These are phyloP conservation scores for Nepenthes gracilis DNA, from an alignment of 148 eudicot species.

Conservation along the genomic window DNA sequence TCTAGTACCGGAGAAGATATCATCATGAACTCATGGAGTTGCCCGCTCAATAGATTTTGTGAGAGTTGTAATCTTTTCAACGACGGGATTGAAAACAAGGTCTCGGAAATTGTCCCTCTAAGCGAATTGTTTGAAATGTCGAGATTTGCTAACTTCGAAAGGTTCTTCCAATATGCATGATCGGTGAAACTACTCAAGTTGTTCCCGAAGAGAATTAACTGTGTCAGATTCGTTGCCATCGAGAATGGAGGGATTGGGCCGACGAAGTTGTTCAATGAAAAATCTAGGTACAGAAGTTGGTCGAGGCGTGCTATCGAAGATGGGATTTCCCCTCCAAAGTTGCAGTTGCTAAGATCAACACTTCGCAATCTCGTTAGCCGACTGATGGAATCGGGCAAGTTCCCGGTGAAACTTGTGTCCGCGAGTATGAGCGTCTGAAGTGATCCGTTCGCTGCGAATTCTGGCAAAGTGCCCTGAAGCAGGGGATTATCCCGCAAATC, in stretches of 20 bases:
- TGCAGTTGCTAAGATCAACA: conserved; percentile 15
- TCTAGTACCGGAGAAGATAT: conserved; percentile 9
- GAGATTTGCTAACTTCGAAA: conserved; percentile 10
- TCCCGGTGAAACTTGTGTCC: conserved; percentile 17
- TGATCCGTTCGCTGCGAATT: conserved; percentile 5
- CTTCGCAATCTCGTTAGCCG: conserved; percentile 13
- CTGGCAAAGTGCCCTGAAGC: conserved; percentile 17
- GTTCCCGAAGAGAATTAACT: conserved; percentile 25
- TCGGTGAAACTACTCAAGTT: conserved; percentile 24
- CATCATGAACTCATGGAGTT: no score
- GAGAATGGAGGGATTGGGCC: conserved; percentile 21
- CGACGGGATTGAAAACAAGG: no score
- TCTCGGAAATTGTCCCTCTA: conserved; percentile 21
- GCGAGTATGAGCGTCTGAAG: conserved; percentile 15
- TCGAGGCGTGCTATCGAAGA: conserved; percentile 19
- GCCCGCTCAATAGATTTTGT: no score
- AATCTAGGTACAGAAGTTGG: conserved; percentile 22
- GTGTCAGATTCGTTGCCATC: conserved; percentile 13
- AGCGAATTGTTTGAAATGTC: conserved; percentile 33
- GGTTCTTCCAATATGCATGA: conserved; percentile 25
- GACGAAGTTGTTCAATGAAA: conserved; percentile 13
- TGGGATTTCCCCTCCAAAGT: conserved; percentile 31
- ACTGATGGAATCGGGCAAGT: conserved; percentile 19
- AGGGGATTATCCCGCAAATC: conserved; percentile 2
- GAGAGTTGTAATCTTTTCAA: no score